Evolutionary conservation across 805 yeast genomes (phyloP).

Genomic region (Candida mattraensis): DNA sequence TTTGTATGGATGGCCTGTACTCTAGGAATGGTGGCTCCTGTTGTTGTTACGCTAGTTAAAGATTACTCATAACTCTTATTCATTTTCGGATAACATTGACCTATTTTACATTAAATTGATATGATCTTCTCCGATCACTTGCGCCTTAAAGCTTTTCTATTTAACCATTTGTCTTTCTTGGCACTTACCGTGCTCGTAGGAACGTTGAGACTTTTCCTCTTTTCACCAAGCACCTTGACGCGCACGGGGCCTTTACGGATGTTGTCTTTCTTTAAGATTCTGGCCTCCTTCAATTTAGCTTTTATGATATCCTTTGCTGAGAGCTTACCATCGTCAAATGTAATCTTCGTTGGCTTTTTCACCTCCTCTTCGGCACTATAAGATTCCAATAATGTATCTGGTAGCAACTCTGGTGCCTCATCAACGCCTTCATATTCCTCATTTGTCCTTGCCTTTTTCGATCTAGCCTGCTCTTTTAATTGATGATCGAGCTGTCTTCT

Average conservation of each 20-base stretch:
- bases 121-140: constrained; percentile 4
- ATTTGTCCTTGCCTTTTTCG: constrained; percentile 13
- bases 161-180: constrained; percentile 30
- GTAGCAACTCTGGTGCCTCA: constrained; percentile 39
- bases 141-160: constrained; percentile 26
- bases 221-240: constrained; percentile 34
- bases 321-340: constrained; percentile 30
- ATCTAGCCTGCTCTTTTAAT: constrained; percentile 34
- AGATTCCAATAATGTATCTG: constrained; percentile 39
- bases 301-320: constrained; percentile 14
- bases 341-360: constrained; percentile 32
- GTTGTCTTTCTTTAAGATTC: constrained; percentile 29
- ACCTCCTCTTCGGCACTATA: constrained; percentile 19
- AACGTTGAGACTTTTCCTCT: constrained; percentile 18
- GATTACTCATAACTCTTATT: constrained; percentile 15
- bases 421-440: constrained; percentile 16
- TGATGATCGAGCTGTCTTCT: constrained; percentile 36
- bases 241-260: constrained; percentile 42
- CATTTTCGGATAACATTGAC: not conserved
- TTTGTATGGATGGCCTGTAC: constrained; percentile 20
- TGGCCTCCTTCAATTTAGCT: constrained; percentile 33
- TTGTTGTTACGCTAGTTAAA: constrained; percentile 25
- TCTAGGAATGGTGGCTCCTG: constrained; percentile 32
- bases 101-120: constrained; percentile 2
- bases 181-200: constrained; percentile 23